These are phyloP conservation scores for Podaxis pistillaris DNA, from an alignment of 768 basidiomycete species.

Conservation along the genomic window DNA sequence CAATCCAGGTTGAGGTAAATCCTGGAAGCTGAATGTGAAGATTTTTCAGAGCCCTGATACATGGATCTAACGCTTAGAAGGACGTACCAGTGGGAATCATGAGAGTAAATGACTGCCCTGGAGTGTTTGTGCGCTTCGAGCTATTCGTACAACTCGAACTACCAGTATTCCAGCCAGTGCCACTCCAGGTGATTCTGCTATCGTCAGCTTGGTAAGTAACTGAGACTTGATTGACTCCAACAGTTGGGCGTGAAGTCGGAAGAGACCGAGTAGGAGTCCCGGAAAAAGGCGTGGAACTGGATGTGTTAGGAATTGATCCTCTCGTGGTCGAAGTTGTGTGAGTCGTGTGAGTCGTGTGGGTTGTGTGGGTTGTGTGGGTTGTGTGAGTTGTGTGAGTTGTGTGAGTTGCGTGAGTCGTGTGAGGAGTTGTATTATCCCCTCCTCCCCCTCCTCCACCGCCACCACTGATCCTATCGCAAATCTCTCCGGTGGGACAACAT, in stretches of 20 bases:
- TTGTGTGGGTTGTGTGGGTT: no score
- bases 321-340: background rate
- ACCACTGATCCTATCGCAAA: background rate
- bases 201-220: background rate
- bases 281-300: background rate
- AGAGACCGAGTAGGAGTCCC: background rate
- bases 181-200: conserved; percentile 5
- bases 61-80: background rate
- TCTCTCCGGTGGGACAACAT: conserved; percentile 6
- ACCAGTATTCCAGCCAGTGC: background rate
- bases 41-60: background rate
- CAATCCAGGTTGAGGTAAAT: conserved; percentile 8
- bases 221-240: background rate
- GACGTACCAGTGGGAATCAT: conserved; percentile 4
- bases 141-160: background rate
- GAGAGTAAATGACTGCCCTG: conserved; percentile 3
- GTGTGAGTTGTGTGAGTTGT: background rate
- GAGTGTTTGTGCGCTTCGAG: conserved; percentile 3
- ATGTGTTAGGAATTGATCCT: background rate
- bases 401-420: background rate
- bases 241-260: background rate
- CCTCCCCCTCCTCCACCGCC: background rate
- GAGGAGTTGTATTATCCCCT: background rate
- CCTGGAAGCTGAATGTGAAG: background rate
- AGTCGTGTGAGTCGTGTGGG: background rate